Evolutionary conservation across 1,139 yeast genomes (phyloP).

Genomic region (Debaryomyces udenii): DNA sequence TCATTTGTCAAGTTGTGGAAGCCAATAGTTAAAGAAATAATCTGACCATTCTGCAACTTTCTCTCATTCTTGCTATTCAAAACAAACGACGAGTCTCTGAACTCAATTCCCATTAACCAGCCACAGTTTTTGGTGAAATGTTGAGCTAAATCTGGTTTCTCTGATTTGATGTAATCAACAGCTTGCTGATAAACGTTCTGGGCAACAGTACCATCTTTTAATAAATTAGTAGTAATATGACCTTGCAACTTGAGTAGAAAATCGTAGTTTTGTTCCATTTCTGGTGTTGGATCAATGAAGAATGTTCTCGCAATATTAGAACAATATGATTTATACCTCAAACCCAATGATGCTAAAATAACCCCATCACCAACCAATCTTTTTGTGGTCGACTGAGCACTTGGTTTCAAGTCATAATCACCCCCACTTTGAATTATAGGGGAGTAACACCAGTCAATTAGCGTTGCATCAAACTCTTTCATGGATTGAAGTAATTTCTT

Average conservation of each 20-base stretch:
- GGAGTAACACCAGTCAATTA: conserved; percentile 91
- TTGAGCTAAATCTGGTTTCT: conserved; percentile 63
- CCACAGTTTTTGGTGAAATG: conserved; percentile 84
- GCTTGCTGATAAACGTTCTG: conserved; percentile 70
- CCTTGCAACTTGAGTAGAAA: conserved; percentile 70
- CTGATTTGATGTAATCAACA: conserved; percentile 55
- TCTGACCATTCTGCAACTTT: conserved; percentile 68
- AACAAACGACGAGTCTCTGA: conserved; percentile 77
- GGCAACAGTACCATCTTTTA: conserved; percentile 71
- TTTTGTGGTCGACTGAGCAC: conserved; percentile 74
- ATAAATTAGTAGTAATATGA: conserved; percentile 53
- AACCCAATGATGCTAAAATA: conserved; percentile 80
- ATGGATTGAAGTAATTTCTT: conserved; percentile 49
- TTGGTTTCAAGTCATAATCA: conserved; percentile 79
- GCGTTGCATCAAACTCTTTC: conserved; percentile 68
- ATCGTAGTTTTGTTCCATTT: conserved; percentile 79
- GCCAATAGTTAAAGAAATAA: conserved; percentile 77
- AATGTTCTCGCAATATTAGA: conserved; percentile 88
- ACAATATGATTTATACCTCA: conserved; percentile 88
- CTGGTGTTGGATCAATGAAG: conserved; percentile 83
- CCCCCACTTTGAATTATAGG: conserved; percentile 93
- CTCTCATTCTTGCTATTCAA: conserved; percentile 77
- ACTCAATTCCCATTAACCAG: conserved; percentile 88
- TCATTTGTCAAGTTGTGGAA: conserved; percentile 61
- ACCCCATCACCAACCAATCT: conserved; percentile 76